A percentile compares a stretch with the other conserved stretches of the same genome.
phyloP scores from a whole-genome alignment of 2,329 filamentous ascomycete species.

The Penicillium italicum region DNA sequence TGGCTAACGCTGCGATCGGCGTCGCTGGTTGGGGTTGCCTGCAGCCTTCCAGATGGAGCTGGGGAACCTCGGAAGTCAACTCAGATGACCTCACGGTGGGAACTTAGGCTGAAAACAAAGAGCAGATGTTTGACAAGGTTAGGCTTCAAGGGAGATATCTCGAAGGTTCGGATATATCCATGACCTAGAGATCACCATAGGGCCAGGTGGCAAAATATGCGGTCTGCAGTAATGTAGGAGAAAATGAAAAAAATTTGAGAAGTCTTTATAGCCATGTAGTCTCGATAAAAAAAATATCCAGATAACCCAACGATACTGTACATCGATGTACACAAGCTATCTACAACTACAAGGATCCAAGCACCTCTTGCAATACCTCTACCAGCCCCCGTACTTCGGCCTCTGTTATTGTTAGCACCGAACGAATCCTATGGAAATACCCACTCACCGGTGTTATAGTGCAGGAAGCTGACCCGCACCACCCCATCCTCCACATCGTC shows the following conservation, averaged over 20 bases:
- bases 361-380: constrained; percentile 14
- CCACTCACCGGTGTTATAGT: constrained; percentile 65
- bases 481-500: constrained; percentile 59
- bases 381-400: constrained; percentile 20
- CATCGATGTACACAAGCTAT: not conserved
- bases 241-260: not conserved
- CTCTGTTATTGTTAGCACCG: constrained; percentile 16
- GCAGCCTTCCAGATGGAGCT: constrained; percentile 9
- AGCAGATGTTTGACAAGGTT: not conserved
- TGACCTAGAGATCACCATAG: no score
- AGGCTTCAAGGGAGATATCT: not conserved
- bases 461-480: constrained; percentile 66
- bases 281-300: not conserved
- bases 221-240: not conserved
- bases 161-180: constrained; percentile 15
- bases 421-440: not conserved
- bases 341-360: not conserved
- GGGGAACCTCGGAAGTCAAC: constrained; percentile 5
- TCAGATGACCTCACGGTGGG: constrained; percentile 7
- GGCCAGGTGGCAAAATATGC: not conserved
- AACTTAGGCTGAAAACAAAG: constrained; percentile 8
- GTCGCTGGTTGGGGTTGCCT: constrained; percentile 11
- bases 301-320: not conserved
- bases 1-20: constrained; percentile 12
- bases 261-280: not conserved